Evolutionary conservation across 83 land plant species (phyloP), one percentile per base, ranked within the genome.

Genomic region (Picea abies): DNA sequence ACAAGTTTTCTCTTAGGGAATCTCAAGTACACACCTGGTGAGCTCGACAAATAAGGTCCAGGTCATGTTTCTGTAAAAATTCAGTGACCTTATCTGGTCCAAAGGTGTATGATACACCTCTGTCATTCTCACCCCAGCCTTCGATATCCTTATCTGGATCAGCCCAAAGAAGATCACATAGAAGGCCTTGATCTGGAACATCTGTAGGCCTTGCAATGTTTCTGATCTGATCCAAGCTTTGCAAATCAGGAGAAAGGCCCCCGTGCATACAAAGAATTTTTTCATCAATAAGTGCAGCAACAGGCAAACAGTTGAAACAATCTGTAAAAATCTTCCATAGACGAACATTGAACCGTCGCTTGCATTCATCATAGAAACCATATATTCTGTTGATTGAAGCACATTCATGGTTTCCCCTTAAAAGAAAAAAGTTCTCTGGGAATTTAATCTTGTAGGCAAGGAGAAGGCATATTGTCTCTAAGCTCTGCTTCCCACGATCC

Each of bases 221-320:
- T 20, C 79, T 62, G 10, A 82, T 82, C 35, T 82, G 79, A 60
- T 82, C 83, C 83, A 82, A 75, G 47, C 9, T 58, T 23, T 69
- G 68, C 62, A 92, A 62, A 76, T 92, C 94, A 76, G 94, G 94
- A 14, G 92, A 92, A 61, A 92, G 88, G 47, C 94, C 94, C 17
- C 94, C 94, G 81, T 92, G 94, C 94, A 92, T 92, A 85, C 93
- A 92, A 76, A 92, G 76, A 61, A 92, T 92, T 63, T 89, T 92
- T 61, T 92, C 90, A 86, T 90, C 92, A 15, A 90, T 81, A n/a
- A 90, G 82, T 81, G 92, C 90, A 29, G 90, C 92, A 73, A 90
- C 92, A 72, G 92, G 92, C 61, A 90, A 84, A 29, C 90, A 90
- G 80, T 90, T 90, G 58, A 90, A 90, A 81, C 85, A 84, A 2